Evolutionary conservation across 768 basidiomycete genomes (phyloP), one percentile per base, ranked within the genome.

Genomic region (Hypholoma sublateritium): DNA sequence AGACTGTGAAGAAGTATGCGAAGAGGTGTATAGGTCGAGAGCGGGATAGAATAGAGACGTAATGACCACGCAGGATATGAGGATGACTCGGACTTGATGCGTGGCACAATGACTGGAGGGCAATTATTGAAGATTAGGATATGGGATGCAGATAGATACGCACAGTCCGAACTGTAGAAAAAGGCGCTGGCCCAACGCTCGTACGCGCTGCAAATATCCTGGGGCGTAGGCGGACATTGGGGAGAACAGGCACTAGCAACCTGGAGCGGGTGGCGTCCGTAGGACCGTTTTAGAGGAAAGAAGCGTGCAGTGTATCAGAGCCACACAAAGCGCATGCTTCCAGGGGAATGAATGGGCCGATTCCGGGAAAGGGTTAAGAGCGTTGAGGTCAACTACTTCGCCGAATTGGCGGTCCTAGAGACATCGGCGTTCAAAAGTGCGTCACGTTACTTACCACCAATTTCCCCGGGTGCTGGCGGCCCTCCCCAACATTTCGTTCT

Each of bases 11-110:
- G 83, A 82, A 0, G 84, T 82, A 56, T 85, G 82, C 0, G 90
- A 86, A 1, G 89, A 87, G 21, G 86, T 86, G 69, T 94, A 93
- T 56, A 91, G 80, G 49, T 90, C 85, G 50, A 95, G 81, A 17
- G 93, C 93, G n/a, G 93, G 93, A 62, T 93, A 94, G 67, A 93
- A 90, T 54, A 95, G 83, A 16, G 89, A 89, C 54, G 92, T 89
- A 67, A 95, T 94, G 60, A 95, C 92, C 56, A 93, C 82, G 50
- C 88, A 84, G 19, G 90, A 94, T 59, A 93, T 86, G 62, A 95
- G 81, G 69, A 95, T 91, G 48, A 95, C 85, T 52, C 91, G 86
- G 54, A 92, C 91, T 72, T 94, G 93, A 71, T 94, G 91, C 1
- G 88, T 91, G 59, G 93, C 91, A 65, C 92, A 93, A 68, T 94